Evolutionary conservation across 1,139 yeast species (phyloP).

Genomic region (Hyphopichia buzzinii): DNA sequence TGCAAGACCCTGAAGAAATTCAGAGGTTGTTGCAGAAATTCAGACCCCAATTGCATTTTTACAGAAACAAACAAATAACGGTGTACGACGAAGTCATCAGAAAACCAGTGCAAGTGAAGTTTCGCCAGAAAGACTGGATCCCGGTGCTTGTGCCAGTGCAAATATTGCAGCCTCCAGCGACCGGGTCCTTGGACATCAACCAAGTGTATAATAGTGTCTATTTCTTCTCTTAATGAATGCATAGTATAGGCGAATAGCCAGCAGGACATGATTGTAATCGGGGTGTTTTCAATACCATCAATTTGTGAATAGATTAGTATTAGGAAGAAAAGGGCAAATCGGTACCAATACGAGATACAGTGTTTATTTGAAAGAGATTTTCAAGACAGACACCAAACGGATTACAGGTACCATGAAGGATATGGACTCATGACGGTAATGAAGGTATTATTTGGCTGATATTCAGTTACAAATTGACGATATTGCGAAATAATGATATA

Average conservation of each 20-base stretch:
- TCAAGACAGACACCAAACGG: no score
- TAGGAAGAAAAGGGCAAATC: no score
- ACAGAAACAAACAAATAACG: background rate
- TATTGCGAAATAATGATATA: no score
- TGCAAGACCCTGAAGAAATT: background rate
- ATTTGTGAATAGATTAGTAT: no score
- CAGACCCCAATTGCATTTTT: conserved; percentile 15
- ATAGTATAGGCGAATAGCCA: conserved; percentile 2
- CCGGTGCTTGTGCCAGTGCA: conserved; percentile 23
- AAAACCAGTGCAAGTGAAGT: conserved; percentile 1
- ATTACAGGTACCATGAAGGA: no score
- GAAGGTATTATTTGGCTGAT: no score
- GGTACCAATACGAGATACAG: no score
- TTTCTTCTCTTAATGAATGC: conserved; percentile 32
- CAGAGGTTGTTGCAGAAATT: conserved; percentile 13
- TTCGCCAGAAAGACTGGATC: background rate
- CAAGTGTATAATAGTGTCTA: conserved; percentile 32
- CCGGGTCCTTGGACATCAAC: conserved; percentile 33
- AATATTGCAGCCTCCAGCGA: conserved; percentile 27
- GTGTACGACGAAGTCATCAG: conserved; percentile 7
- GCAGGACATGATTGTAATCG: no score
- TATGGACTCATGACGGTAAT: no score
- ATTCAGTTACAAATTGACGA: no score
- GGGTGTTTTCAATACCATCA: no score
- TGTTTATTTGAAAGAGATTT: no score